Evolutionary conservation across 2,329 filamentous ascomycete genomes (phyloP), one percentile per base, ranked within the genome.

Genomic region (Exophiala lecanii-corni): DNA sequence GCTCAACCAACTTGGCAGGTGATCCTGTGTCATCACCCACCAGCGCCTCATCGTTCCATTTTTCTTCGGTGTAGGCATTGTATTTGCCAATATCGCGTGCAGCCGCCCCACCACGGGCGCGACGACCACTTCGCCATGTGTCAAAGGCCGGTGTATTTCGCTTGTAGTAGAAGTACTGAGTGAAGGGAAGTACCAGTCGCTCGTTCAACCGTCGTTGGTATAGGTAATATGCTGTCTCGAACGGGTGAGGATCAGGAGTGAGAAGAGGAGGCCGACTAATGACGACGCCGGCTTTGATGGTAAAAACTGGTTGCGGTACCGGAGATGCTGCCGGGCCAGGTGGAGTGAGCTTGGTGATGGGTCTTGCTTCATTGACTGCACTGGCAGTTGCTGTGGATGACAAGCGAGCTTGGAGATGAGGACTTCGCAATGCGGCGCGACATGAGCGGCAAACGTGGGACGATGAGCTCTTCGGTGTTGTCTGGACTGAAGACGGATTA

Each of bases 161-260:
- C 73, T 94, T 94, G 78, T 89, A 94, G 76, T 94, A 98, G 70
- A 97, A 92, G 63, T 86, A 86, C 55, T 86, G 81, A 43, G 85
- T 85, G 66, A 97, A 98, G 2, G 89, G 86, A 3, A 92, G 76
- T 15, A 83, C 81, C 39, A 95, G 76, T 32, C 92, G 86, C 73
- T 98, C 92, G 66, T 97, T 95, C 48, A 98, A 76, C 10, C 92
- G 88, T 58, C 91, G 91, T 71, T 98, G 92, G 71, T 98, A 98
- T 64, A 98, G 89, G 74, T 84, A 95, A 70, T 84, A 97, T 52
- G 91, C 76, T 61, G 88, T 85, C 67, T 98, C 92, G 67, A 98
- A 97, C 9, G 86, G 75, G 23, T 85, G 86, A 41, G 91, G 81
- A 49, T 84, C 75, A 55, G 86, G 84, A 18, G 92, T 97, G 58